phyloP scores from a whole-genome alignment of 352 stramenopile species.

The Phytophthora ohioensis region DNA sequence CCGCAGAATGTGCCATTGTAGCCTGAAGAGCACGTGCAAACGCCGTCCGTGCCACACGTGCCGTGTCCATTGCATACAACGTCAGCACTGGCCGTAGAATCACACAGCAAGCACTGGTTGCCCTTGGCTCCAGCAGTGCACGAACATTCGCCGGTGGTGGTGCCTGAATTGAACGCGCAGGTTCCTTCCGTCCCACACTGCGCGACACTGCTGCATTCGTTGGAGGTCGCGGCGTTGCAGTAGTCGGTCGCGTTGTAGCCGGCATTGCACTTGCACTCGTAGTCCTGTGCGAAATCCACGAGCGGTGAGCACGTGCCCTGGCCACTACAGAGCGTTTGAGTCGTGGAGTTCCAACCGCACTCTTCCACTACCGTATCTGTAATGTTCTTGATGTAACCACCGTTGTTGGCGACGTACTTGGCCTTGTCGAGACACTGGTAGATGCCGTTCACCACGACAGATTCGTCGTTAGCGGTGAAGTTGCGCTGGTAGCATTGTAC shows the following conservation, averaged over 20 bases:
- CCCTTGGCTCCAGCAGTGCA: conserved; percentile 64
- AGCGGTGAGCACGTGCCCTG: conserved; percentile 78
- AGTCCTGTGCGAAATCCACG: conserved; percentile 63
- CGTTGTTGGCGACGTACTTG: conserved; percentile 68
- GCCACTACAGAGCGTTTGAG: conserved; percentile 64
- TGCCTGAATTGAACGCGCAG: conserved; percentile 45
- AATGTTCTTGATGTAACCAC: conserved; percentile 70
- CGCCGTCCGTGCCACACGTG: conserved; percentile 49
- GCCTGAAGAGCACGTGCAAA: conserved; percentile 61
- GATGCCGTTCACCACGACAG: conserved; percentile 69
- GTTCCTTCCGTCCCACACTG: conserved; percentile 71
- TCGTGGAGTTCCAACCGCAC: conserved; percentile 61
- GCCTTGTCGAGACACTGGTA: conserved; percentile 80
- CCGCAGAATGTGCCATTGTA: conserved; percentile 78
- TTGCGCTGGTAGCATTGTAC: conserved; percentile 79
- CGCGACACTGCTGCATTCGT: conserved; percentile 76
- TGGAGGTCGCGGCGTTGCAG: conserved; percentile 62
- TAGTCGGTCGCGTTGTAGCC: conserved; percentile 68
- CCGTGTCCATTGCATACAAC: conserved; percentile 63
- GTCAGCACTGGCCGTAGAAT: conserved; percentile 37
- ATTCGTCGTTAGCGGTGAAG: conserved; percentile 59
- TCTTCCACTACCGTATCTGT: conserved; percentile 58
- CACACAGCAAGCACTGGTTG: conserved; percentile 73
- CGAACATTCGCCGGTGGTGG: conserved; percentile 50
- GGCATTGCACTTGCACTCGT: conserved; percentile 81